Base-by-base conservation (phyloP, 106 monocot genomes). In the Narthecium ossifragum region DNA sequence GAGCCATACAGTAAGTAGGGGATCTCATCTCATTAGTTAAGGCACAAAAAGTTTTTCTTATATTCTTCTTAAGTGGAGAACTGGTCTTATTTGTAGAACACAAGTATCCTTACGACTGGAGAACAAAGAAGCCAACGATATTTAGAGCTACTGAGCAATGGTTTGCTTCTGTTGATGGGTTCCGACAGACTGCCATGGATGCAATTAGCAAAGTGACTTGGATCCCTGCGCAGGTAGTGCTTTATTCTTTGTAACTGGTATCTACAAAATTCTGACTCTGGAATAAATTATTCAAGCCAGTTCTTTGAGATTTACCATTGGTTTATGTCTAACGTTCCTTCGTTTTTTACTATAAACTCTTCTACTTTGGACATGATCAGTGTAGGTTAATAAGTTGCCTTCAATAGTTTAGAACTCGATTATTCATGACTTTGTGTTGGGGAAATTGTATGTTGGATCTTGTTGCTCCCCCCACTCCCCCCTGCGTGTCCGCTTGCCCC, bases 101-200 rank as follows among this genome's bases (percentile, higher is more conserved):
- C 68, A 98, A 98, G 68, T 98, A 98, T 63, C 90, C 96, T 30
- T 98, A 98, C 72, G 96, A 98, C 57, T 98, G 96, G 96, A 81
- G 96, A 81, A 90, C 96, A 34, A 90, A 98, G 71, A 90, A 98
- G 46, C 96, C 96, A 57, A 98, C 96, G 54, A 98, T 98, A 59
- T 90, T 98, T 38, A 90, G 96, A 64, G 96, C 96, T 15, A 98
- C 96, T 30, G 90, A 90, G 26, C 96, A 98, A 45, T 98, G 96
- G 96, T 98, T 98, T 72, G 83, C 90, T 64, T 98, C 96, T 31
- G 75, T 98, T 51, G 90, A 90, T 55, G 90, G 96, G 21, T 98
- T 98, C 59, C 80, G 96, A 15, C 73, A 90, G 52, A 62, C 70
- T 59, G 78, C 81, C 51, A 76, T 98, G 83, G 86, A 90, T 78